A percentile compares a stretch with the other conserved stretches of the same genome.
These are phyloP conservation scores for Seiridium cupressi DNA, from an alignment of 2,329 filamentous ascomycete species.

Conservation along the genomic window DNA sequence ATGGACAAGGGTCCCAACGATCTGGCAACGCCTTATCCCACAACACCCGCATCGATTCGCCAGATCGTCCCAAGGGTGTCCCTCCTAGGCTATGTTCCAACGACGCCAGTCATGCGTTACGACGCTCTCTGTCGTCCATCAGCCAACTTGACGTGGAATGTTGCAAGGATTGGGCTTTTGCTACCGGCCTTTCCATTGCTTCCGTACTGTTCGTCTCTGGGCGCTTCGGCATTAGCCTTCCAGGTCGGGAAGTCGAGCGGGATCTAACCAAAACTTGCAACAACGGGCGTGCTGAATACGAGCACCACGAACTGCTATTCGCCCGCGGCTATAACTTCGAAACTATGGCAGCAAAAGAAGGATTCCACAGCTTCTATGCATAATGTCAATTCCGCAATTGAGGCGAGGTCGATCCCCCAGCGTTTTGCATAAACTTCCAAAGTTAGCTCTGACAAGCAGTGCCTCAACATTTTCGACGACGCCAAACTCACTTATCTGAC, in stretches of 20 bases:
- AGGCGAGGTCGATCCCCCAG: neutral
- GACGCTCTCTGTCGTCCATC: neutral
- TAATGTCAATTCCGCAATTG: neutral
- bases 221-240: neutral
- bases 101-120: neutral
- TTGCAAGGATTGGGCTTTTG: constrained; percentile 13
- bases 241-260: neutral
- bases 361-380: constrained; percentile 4
- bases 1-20: neutral
- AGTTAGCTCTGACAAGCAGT: constrained; percentile 7
- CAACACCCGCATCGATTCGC: constrained; percentile 1
- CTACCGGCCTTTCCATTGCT: neutral
- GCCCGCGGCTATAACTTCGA: neutral
- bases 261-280: neutral
- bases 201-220: neutral
- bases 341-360: neutral
- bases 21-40: neutral
- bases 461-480: neutral
- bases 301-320: neutral
- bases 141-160: constrained; percentile 7
- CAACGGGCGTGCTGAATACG: neutral
- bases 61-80: constrained; percentile 4
- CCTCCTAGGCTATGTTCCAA: neutral
- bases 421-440: constrained; percentile 5
- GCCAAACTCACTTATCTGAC: neutral